A percentile compares a stretch with the other conserved stretches of the same genome.
Evolutionary conservation across 2,329 filamentous ascomycete species (phyloP).

Genomic region (Apiospora marii): DNA sequence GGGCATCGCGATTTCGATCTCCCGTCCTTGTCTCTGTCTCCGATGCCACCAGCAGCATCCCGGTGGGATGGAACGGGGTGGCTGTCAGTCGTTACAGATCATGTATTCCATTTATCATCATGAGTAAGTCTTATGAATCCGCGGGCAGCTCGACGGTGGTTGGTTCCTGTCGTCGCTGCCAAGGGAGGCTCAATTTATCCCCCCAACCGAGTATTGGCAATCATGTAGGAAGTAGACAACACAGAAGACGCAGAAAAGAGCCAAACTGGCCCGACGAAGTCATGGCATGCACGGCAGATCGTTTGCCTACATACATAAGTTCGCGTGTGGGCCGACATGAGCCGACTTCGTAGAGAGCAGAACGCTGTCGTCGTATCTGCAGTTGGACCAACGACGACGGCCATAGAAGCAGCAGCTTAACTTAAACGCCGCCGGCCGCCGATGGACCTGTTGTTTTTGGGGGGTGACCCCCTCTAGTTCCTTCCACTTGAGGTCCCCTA

Average conservation of each 20-base stretch:
- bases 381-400: not conserved
- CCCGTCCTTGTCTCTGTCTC: not conserved
- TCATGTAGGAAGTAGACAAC: not conserved
- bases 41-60: not conserved
- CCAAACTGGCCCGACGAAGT: not conserved
- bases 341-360: not conserved
- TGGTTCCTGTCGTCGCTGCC: not conserved
- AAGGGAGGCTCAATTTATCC: slow-evolving; percentile 5
- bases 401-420: not conserved
- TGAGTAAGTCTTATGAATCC: not conserved
- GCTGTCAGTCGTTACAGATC: slow-evolving; percentile 4
- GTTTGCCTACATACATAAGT: no score
- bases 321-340: not conserved
- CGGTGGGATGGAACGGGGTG: slow-evolving; percentile 3
- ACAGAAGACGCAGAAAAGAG: not conserved
- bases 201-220: not conserved
- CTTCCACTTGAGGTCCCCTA: not conserved
- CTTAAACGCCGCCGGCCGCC: not conserved
- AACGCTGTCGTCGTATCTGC: not conserved
- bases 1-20: not conserved
- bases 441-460: not conserved
- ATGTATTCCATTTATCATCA: not conserved
- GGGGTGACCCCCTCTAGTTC: not conserved
- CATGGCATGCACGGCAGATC: not conserved
- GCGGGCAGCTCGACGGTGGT: not conserved